These are phyloP conservation scores for Cucurbita ficifolia DNA, from an alignment of 306 rosid species.

Conservation along the genomic window DNA sequence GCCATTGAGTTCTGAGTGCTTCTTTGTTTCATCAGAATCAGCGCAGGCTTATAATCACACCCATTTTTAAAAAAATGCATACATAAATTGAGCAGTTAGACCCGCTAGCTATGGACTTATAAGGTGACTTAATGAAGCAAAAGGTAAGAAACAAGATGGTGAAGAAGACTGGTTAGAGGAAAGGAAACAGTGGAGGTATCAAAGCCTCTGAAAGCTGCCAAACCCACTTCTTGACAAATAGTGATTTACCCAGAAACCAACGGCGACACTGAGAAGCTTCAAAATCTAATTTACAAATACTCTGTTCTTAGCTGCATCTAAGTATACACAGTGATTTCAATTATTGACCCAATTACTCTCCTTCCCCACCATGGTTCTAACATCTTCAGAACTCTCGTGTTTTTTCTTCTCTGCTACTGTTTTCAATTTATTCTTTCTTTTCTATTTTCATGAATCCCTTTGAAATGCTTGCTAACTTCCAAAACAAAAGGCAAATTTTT, in stretches of 20 bases:
- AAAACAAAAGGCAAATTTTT: neutral
- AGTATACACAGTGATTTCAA: neutral
- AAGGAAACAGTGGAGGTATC: neutral
- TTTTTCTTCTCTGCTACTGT: neutral
- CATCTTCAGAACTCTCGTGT: neutral
- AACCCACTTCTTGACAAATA: neutral
- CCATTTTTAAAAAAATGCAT: too few relatives aligned
- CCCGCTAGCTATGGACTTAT: too few relatives aligned
- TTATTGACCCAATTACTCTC: constrained; percentile 2
- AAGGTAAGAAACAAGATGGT: neutral
- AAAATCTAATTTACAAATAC: neutral
- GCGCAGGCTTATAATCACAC: neutral
- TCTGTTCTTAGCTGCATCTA: constrained; percentile 1
- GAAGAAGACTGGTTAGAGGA: neutral
- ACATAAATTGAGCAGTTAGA: too few relatives aligned
- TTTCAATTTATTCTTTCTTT: neutral
- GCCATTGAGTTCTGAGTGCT: neutral
- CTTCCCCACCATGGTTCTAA: neutral
- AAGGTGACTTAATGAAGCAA: neutral
- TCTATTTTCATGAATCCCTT: neutral
- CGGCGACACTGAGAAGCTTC: neutral
- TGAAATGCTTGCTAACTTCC: neutral
- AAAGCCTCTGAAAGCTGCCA: neutral
- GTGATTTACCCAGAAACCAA: neutral
- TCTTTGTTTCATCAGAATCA: neutral